Evolutionary conservation across 306 rosid species (phyloP), one percentile per base, ranked within the genome.

Genomic region (Sesbania bispinosa): DNA sequence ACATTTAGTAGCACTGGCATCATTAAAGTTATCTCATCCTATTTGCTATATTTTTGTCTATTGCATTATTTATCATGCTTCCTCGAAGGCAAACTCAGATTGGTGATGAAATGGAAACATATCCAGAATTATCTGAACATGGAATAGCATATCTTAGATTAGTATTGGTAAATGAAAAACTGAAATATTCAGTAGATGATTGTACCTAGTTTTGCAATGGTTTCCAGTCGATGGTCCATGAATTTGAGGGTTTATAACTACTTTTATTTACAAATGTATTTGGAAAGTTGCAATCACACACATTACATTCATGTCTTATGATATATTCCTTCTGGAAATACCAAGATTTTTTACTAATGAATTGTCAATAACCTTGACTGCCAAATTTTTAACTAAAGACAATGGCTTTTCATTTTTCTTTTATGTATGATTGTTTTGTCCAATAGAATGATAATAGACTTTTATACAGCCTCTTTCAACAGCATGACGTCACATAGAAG

Each of bases 31-130:
- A 3, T 27, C 45, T 3, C 15, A 11, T 41, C 8, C 41, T 69
- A 14, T 35, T 21, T 35, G 15, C 13, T 39, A 51, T 21, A n/a
- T 30, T 50, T 38, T 27, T 39, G 51, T 6, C 21, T 11, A 50
- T 7, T 23, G 32, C 9, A 18, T 50, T 24, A 11, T 62, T 60
- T n/a, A 18, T 11, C 10, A 11, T 46, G 26, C 30, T 45, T 21
- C 30, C 52, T 35, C 7, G 2, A 3, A 3, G 74, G 33, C 18
- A 48, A 32, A 57, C 66, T 77, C 45, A 41, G 81, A 61, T 47
- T 4, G 8, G 54, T 26, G 23, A 53, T 53, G 47, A 32, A 5
- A 0, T 32, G 36, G 5, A 60, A 38, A 9, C 71, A 27, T 39
- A n/a, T 57, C 33, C 33, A 18, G 1, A 7, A 43, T 42, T 13